Conservation (phyloP, 2,329 filamentous ascomycete genomes). For the Pseudocercospora ulei region DNA sequence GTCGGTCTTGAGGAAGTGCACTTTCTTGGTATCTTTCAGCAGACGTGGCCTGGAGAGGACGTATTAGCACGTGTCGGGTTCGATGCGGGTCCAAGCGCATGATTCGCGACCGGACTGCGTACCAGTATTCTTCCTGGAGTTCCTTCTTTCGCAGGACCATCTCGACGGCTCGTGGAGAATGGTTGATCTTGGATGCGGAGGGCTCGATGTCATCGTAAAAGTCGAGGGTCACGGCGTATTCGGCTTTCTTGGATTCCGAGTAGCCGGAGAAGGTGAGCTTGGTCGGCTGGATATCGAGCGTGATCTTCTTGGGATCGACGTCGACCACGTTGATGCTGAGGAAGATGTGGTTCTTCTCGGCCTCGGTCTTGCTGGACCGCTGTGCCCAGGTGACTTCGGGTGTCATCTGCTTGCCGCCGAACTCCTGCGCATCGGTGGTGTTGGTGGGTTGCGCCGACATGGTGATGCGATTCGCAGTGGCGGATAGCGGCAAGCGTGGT, state of each 20-base stretch:
- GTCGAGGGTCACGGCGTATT: conserved; percentile 76
- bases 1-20: conserved; percentile 95
- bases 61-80: too few species aligned
- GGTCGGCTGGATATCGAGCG: conserved; percentile 72
- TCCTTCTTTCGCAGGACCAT: conserved; percentile 96
- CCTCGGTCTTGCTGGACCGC: conserved; percentile 71
- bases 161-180: conserved; percentile 80
- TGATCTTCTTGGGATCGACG: conserved; percentile 62
- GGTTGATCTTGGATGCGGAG: conserved; percentile 71
- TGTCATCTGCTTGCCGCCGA: conserved; percentile 31
- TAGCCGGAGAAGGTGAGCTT: conserved; percentile 71
- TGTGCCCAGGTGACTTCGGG: conserved; percentile 82
- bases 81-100: too few species aligned
- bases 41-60: too few species aligned
- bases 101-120: too few species aligned
- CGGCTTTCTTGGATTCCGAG: conserved; percentile 73
- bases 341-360: conserved; percentile 88
- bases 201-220: conserved; percentile 87
- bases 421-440: conserved; percentile 32
- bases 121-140: conserved; percentile 88
- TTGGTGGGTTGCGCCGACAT: conserved; percentile 32
- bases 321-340: conserved; percentile 85
- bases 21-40: conserved; percentile 78
- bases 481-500: conserved; percentile 12
- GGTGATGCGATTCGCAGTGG: conserved; percentile 16